Evolutionary conservation across 164 flowering plant species (phyloP), one percentile per base, ranked within the genome.

Genomic region (Piper longum): DNA sequence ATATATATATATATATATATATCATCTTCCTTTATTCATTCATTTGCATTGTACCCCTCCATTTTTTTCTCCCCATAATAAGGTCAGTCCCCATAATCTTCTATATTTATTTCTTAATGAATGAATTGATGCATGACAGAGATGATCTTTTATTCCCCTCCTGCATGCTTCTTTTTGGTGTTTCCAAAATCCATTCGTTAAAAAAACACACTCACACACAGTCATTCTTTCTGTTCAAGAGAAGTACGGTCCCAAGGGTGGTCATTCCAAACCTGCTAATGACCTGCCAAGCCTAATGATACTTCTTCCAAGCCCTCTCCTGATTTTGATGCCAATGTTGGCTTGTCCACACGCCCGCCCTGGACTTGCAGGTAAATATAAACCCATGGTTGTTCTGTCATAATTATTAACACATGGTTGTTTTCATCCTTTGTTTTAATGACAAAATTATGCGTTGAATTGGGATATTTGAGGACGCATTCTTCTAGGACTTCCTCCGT

Each of bases 311-410:
- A 85, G 75, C 79, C 70, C 62, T 73, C 80, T 67, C 77, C 85
- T 4, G 92, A 88, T 57, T 36, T 93, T 73, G 99, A 93, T 77
- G 71, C 84, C 54, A 84, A 79, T 77, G 97, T 90, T 63, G 99
- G 99, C 43, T 80, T 93, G 63, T 87, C 96, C 44, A 75, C 89
- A n/a, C 82, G 82, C 2, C 78, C 88, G 41, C 99, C 99, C 3
- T 93, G 99, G 97, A 81, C 76, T 74, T 93, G 97, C 72, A 90
- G 99, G 99, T 93, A 69, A n/a, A n/a, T n/a, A n/a, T n/a, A 41
- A 40, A 52, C 0, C 6, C 66, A 11, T 68, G 18, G 16, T 17
- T 11, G 57, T 66, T 12, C 41, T 4, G 16, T 65, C 57, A n/a
- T n/a, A n/a, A n/a, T n/a, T n/a, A n/a, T n/a, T n/a, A n/a, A n/a